Evolutionary conservation across 2,329 filamentous ascomycete species (phyloP), one percentile per base, ranked within the genome.

Genomic region (Exserohilum turcica): DNA sequence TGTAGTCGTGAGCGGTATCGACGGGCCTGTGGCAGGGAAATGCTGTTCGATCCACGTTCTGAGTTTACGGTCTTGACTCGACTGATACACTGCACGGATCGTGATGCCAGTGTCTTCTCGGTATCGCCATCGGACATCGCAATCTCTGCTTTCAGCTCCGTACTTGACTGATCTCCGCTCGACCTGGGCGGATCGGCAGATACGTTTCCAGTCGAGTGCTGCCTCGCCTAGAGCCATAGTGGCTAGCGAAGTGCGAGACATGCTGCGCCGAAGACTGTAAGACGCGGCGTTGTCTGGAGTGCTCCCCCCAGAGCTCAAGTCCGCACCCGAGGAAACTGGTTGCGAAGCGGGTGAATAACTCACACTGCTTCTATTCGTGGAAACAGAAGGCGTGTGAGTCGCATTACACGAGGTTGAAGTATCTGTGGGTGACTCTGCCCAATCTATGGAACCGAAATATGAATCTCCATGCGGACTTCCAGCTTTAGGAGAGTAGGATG

Each of bases 1-100:
- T 0, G 62, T 62, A 4, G 68, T 72, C 10, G 67, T 71, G 27
- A 66, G 61, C 7, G 70, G 70, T 21, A 71, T 71, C 12, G 64
- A 64, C 1, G 67, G 70, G 2, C 67, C 67, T 2, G 65, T 67
- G 13, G 68, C 64, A 1, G 63, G 66, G n/a, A 72, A 72, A 24
- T 63, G 52, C 50, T 72, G 70, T 28, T 53, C 57, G 12, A 56
- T 64, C 67, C 68, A 72, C 2, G 57, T 42, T 19, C 47, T 49
- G 9, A 43, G 36, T 19, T 66, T 65, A 10, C 53, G 47, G 18
- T 62, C 60, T 43, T 63, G 59, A 15, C 48, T 49, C 1, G 65
- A 69, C 10, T 60, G 56, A 48, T 68, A 68, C 2, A 66, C 52
- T 3, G 66, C 57, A 5, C 65, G 64, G 15, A 71, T 53, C 5